Base-by-base conservation (phyloP, 2,329 filamentous ascomycete species). In the Fusarium algeriense region DNA sequence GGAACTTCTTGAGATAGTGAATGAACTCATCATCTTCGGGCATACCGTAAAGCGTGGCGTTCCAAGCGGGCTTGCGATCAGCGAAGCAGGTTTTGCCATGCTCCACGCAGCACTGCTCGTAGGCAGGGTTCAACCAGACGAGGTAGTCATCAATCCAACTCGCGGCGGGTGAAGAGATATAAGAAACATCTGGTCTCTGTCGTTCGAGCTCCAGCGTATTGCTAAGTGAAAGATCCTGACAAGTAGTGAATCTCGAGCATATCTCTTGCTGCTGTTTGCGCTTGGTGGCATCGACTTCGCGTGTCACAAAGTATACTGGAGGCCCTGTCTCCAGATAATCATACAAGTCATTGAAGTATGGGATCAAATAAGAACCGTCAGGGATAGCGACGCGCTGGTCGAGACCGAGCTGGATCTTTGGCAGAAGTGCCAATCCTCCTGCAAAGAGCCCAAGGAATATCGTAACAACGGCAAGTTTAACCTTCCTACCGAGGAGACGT, bases 81-180 rank as follows among this genome's bases (percentile, higher is more conserved):
- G 89, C 89, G 77, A 99, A 98, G 81, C 96, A 99, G 3, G 91
- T 85, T 74, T 90, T 84, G 48, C 89, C 89, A 53, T 89, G 78
- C 65, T 95, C 91, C 40, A 92, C 86, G 75, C 93, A 98, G 83
- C 87, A 91, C 53, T 87, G 83, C 46, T 94, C 92, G 26, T 83
- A 82, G 45, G 93, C 88, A 0, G 96, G 96, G 74, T 98, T 97
- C n/a, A 98, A 85, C 95, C 96, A 99, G 65, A 93, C 88, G 82
- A 98, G 94, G 82, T 94, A 98, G 78, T 99, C 96, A 73, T 99
- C 96, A 20, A 99, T 88, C 96, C 96, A 99, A 80, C 93, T 98
- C 6, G 97, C 96, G 1, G 95, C 91, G 0, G 94, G 92, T 13
- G 95, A 91, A 10, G 94, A 88, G 73, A 99, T 93, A 80, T 94